These are phyloP conservation scores for Caryopteris hybrid DNA, from an alignment of 305 asterid species.

Conservation along the genomic window DNA sequence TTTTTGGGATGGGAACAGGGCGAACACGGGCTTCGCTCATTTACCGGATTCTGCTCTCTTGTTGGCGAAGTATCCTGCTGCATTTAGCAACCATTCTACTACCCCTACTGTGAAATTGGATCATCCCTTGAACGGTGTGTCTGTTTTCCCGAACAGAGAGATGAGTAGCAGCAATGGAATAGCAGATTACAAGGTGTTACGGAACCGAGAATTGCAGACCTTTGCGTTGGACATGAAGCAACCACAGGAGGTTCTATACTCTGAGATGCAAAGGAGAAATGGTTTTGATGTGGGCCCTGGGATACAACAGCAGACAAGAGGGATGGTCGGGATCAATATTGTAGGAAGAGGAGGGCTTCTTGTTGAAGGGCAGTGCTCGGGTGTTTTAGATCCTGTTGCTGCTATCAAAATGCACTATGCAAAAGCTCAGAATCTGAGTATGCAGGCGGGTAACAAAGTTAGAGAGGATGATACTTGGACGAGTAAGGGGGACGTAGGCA, in stretches of 20 bases:
- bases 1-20: slow-evolving; percentile 54
- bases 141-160: slow-evolving; percentile 47
- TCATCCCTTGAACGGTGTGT: slow-evolving; percentile 40
- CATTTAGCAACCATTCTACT: slow-evolving; percentile 45
- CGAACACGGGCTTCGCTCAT: slow-evolving; percentile 46
- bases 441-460: slow-evolving; percentile 37
- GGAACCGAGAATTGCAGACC: slow-evolving; percentile 47
- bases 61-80: slow-evolving; percentile 79
- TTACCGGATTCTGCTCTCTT: slow-evolving; percentile 62
- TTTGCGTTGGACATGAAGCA: slow-evolving; percentile 53
- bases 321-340: slow-evolving; percentile 53
- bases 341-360: slow-evolving; percentile 57
- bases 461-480: slow-evolving; percentile 72
- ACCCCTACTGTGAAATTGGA: slow-evolving; percentile 46
- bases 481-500: slow-evolving; percentile 66
- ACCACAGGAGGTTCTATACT: slow-evolving; percentile 37
- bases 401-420: slow-evolving; percentile 83
- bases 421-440: slow-evolving; percentile 50
- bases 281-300: slow-evolving; percentile 53
- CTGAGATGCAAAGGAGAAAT: slow-evolving; percentile 77
- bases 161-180: slow-evolving; percentile 36
- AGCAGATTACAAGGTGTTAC: slow-evolving; percentile 42
- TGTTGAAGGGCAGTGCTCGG: slow-evolving; percentile 58
- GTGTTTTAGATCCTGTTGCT: slow-evolving; percentile 81
- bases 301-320: slow-evolving; percentile 50